Percentiles rank a stretch among this genome's conserved stretches.
Conservation (phyloP, 805 yeast species). For the Zygotorulaspora danielsina region DNA sequence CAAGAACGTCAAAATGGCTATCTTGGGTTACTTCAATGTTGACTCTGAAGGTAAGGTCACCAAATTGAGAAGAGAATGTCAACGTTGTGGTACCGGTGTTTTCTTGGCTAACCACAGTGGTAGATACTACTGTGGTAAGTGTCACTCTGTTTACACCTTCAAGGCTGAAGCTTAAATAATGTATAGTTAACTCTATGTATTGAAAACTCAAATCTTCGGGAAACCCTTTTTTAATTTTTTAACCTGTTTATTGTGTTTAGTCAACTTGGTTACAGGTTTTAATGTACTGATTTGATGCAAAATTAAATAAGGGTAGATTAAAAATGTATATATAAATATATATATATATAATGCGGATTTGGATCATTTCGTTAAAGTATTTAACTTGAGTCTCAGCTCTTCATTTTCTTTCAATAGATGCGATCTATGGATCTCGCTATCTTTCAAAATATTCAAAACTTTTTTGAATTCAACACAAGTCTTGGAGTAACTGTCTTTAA, state of each 20-base stretch:
- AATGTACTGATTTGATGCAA: too few species aligned
- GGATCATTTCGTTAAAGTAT: slow-evolving; percentile 3
- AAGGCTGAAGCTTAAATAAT: slow-evolving; percentile 31
- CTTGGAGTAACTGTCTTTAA: slow-evolving; percentile 35
- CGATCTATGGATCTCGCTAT: slow-evolving; percentile 38
- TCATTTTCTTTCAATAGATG: slow-evolving; percentile 38
- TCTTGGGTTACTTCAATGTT: slow-evolving; percentile 98
- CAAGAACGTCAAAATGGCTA: slow-evolving; percentile 99
- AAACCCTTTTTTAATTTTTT: not conserved
- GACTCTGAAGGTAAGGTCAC: slow-evolving; percentile 97
- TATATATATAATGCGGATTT: not conserved
- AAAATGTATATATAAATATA: not conserved
- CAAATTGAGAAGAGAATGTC: slow-evolving; percentile 98
- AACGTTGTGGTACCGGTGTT: slow-evolving; percentile 97
- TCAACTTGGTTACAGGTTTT: not conserved
- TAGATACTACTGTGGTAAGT: slow-evolving; percentile 99
- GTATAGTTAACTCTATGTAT: not conserved
- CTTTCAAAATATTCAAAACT: slow-evolving; percentile 33
- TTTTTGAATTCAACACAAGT: slow-evolving; percentile 35
- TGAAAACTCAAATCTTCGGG: too few species aligned
- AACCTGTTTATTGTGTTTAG: not conserved
- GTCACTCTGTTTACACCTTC: slow-evolving; percentile 86
- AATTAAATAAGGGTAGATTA: not conserved
- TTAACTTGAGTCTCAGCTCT: slow-evolving; percentile 19
- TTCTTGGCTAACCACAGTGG: slow-evolving; percentile 99